Evolutionary conservation across 306 rosid genomes (phyloP).

Genomic region (Cucurbita moschata): DNA sequence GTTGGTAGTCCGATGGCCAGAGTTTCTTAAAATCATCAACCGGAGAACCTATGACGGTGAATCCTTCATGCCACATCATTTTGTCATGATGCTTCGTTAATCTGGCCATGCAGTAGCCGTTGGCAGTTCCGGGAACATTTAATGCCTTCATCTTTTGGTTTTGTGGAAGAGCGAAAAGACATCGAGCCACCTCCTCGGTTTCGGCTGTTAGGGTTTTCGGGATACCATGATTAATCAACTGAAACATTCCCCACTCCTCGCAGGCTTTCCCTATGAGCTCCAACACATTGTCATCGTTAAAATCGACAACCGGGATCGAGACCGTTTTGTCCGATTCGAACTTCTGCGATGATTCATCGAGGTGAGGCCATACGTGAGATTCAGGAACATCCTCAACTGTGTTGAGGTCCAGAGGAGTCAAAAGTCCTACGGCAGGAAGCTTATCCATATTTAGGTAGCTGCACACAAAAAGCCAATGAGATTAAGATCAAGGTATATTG

Average conservation of each 20-base stretch:
- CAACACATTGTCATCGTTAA: slow-evolving; percentile 14
- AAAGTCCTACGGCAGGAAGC: background rate
- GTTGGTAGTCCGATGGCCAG: slow-evolving; percentile 28
- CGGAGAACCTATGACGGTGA: slow-evolving; percentile 25
- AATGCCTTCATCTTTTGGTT: slow-evolving; percentile 19
- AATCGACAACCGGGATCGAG: slow-evolving; percentile 21
- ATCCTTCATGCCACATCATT: slow-evolving; percentile 38
- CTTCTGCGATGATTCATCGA: background rate
- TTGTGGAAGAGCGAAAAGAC: slow-evolving; percentile 21
- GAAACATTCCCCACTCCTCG: slow-evolving; percentile 32
- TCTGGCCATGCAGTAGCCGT: slow-evolving; percentile 33
- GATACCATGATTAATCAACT: slow-evolving; percentile 31
- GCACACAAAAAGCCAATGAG: too few species aligned
- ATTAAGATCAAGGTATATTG: too few species aligned
- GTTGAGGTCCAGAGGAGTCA: background rate
- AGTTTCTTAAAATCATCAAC: slow-evolving; percentile 24
- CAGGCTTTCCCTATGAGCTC: slow-evolving; percentile 17
- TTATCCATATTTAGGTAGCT: background rate
- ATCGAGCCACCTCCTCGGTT: slow-evolving; percentile 6
- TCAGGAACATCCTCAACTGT: background rate
- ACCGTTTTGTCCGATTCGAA: background rate
- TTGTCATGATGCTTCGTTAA: slow-evolving; percentile 15
- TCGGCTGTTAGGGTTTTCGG: slow-evolving; percentile 6
- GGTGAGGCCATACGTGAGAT: background rate
- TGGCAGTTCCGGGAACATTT: slow-evolving; percentile 11